Base-by-base conservation (phyloP, 208 protist genomes). In the Trypanosoma avium region DNA sequence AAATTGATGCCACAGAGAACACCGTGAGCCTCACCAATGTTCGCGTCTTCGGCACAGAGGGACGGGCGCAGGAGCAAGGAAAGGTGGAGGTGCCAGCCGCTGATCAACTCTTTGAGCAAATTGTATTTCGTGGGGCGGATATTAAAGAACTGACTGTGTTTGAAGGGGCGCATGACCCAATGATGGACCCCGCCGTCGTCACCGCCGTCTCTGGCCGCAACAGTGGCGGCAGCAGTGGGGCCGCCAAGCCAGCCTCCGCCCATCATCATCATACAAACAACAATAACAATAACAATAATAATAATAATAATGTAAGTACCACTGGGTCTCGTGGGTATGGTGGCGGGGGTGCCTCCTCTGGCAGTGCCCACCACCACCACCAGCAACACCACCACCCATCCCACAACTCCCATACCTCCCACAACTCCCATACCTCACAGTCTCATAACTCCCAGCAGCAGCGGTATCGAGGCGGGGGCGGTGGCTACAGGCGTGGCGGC, bases 21-120 rank as follows among this genome's bases (percentile, higher is more conserved):
- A 96, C 88, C 32, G 88, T 96, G 22, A 90, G 79, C 65, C 77
- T 96, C 15, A 79, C 64, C 21, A 92, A 95, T 75, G 91, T 96
- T 55, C 79, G 84, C 70, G 89, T 96, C 32, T 92, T 82, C 56
- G 91, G 91, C 30, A 96, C 91, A 4, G 91, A 96, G 75, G 88
- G 88, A 32, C 88, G 91, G 67, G 60, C 56, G 13, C 71, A 76
- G 58, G 56, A 62, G 15, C 67, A 69, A 59, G 69, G 65, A 12
- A 57, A 73, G 6, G 62, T 79, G 0, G 81, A 92, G 71, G 82
- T 95, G 19, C 82, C 89, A 15, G 45, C 75, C 10, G 70, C 57
- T 12, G 75, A 92, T 15, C 75, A 92, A 62, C 53, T 93, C 26
- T 96, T 88, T 74, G 88, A 94, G 53, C 80, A 82, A 56, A 96